phyloP scores from a whole-genome alignment of 2,329 filamentous ascomycete genomes.

The Zasmidium angulare region DNA sequence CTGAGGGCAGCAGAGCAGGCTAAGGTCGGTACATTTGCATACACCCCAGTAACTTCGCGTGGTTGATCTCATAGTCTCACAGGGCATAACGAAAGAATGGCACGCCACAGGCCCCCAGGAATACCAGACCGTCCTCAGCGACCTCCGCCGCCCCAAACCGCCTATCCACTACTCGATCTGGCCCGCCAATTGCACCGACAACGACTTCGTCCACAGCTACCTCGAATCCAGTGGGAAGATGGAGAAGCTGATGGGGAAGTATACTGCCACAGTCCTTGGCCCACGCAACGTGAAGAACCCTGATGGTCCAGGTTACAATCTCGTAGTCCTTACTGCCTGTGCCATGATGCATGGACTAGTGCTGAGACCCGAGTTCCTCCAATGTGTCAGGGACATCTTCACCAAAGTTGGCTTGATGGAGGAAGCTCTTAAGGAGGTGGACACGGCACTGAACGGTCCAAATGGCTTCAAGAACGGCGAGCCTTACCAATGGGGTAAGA shows the following conservation, averaged over 20 bases:
- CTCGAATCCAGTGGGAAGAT: neutral
- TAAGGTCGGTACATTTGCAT: too few species aligned
- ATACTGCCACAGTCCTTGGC: neutral
- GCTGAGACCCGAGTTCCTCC: slow-evolving; percentile 7
- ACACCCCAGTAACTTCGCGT: too few species aligned
- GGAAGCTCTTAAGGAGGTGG: slow-evolving; percentile 12
- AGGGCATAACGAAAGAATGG: too few species aligned
- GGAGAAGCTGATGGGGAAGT: slow-evolving; percentile 1
- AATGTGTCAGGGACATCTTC: slow-evolving; percentile 9
- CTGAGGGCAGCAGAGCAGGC: neutral
- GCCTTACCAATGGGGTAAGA: slow-evolving; percentile 9
- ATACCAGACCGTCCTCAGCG: too few species aligned
- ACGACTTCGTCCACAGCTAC: neutral
- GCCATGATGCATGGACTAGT: slow-evolving; percentile 17
- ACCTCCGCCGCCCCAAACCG: too few species aligned
- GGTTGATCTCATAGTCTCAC: too few species aligned
- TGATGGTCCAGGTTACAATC: slow-evolving; percentile 4
- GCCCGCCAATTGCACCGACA: neutral
- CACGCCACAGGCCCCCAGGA: too few species aligned
- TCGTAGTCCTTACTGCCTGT: slow-evolving; percentile 15
- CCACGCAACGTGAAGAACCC: too few species aligned
- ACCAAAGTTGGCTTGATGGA: slow-evolving; percentile 4
- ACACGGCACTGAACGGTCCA: slow-evolving; percentile 8
- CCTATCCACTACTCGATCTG: neutral
- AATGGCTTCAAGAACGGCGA: slow-evolving; percentile 9